A percentile compares a stretch with the other conserved stretches of the same genome.
Evolutionary conservation across 805 yeast genomes (phyloP).

Genomic region (Maudiozyma turicensis): DNA sequence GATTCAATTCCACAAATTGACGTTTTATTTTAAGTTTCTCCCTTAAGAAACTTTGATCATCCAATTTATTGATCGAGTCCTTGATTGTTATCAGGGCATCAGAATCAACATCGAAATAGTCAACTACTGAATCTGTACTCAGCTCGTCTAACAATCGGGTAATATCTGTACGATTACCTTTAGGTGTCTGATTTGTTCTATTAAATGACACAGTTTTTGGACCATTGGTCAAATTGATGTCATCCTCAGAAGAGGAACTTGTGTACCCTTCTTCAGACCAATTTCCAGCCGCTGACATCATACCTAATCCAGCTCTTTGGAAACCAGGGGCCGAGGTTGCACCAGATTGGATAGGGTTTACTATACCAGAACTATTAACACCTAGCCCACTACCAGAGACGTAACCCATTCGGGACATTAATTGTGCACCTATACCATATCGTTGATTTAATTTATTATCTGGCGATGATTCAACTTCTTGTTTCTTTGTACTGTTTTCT

Average conservation of each 20-base stretch:
- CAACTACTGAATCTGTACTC: not conserved
- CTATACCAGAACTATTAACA: slow-evolving; percentile 56
- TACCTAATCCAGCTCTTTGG: slow-evolving; percentile 68
- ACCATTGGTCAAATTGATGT: not conserved
- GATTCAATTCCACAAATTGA: not conserved
- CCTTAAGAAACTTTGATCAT: not conserved
- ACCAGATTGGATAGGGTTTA: slow-evolving; percentile 62
- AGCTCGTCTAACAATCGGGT: slow-evolving; percentile 1
- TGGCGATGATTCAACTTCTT: not conserved
- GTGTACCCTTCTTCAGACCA: slow-evolving; percentile 1
- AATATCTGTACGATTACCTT: not conserved
- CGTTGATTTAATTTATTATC: slow-evolving; percentile 11
- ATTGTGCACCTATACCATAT: slow-evolving; percentile 80
- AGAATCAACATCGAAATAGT: slow-evolving; percentile 1
- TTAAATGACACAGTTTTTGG: slow-evolving; percentile 7
- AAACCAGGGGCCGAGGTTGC: slow-evolving; percentile 42
- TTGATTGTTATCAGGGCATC: not conserved
- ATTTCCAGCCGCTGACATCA: slow-evolving; percentile 29
- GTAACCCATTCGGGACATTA: slow-evolving; percentile 82
- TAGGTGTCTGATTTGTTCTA: slow-evolving; percentile 1
- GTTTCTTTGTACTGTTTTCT: not conserved
- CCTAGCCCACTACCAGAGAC: slow-evolving; percentile 83
- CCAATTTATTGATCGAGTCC: not conserved
- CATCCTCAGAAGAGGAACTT: slow-evolving; percentile 12
- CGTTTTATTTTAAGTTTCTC: not conserved